Percentiles rank a stretch among this genome's conserved stretches.
These are phyloP conservation scores for Heliosperma pusillum DNA, from an alignment of 148 eudicot species.

Conservation along the genomic window DNA sequence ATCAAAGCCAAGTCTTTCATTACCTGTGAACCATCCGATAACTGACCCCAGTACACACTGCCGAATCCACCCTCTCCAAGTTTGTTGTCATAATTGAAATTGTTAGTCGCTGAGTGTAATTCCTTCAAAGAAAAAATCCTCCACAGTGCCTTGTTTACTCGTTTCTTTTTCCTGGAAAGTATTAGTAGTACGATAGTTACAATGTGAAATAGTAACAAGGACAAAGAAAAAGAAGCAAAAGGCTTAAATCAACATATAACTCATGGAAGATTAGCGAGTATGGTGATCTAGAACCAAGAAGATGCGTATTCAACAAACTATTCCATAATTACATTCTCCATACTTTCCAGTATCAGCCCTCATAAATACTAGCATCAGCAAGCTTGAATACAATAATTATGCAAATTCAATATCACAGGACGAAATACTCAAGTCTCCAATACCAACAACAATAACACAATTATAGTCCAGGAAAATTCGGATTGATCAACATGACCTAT, in stretches of 20 bases:
- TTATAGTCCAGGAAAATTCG: background rate
- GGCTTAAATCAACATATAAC: background rate
- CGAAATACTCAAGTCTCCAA: background rate
- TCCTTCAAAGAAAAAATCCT: conserved; percentile 91
- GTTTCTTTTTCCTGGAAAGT: conserved; percentile 54
- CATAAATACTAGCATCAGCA: background rate
- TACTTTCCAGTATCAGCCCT: background rate
- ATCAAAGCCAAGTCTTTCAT: conserved; percentile 1
- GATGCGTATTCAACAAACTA: background rate
- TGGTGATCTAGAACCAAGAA: background rate
- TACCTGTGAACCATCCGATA: conserved; percentile 99
- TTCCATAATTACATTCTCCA: background rate
- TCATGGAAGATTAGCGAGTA: too few species aligned
- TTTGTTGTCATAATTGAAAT: conserved; percentile 88
- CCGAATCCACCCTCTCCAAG: conserved; percentile 98
- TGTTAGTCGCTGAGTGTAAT: conserved; percentile 86
- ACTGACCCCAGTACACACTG: conserved; percentile 98
- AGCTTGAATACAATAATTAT: background rate
- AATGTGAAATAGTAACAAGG: background rate
- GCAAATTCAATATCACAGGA: background rate
- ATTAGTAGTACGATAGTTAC: background rate
- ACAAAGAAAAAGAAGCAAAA: background rate
- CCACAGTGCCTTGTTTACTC: conserved; percentile 59
- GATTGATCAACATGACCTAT: background rate
- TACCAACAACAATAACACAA: background rate